Evolutionary conservation across 345 rosid species (phyloP).

Genomic region (Eutrema yunnanense): DNA sequence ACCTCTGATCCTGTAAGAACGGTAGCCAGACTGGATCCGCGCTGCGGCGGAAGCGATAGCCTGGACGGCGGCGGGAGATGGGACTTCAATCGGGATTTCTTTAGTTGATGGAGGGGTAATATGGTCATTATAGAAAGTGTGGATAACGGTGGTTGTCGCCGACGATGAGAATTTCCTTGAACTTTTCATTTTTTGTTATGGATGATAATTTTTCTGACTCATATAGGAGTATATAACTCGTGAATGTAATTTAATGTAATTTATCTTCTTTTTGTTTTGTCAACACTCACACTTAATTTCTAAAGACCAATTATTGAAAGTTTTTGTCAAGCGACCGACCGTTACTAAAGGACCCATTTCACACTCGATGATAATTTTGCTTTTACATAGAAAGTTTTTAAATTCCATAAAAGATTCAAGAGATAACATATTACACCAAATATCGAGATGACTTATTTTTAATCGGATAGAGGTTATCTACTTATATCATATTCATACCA

Average conservation of each 20-base stretch:
- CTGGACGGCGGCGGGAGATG: conserved; percentile 22
- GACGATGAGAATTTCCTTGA: conserved; percentile 33
- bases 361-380: conserved; percentile 1
- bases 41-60: conserved; percentile 40
- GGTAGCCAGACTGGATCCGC: conserved; percentile 69
- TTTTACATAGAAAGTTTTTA: neutral
- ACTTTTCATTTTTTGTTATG: conserved; percentile 25
- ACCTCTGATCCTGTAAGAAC: conserved; percentile 44
- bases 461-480: neutral
- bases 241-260: neutral
- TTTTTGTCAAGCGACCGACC: conserved; percentile 13
- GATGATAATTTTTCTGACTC: neutral
- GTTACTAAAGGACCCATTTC: conserved; percentile 9
- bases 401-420: conserved; percentile 1
- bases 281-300: neutral
- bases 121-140: conserved; percentile 35
- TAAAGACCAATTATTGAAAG: neutral
- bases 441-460: conserved; percentile 5
- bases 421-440: neutral
- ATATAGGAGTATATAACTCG: neutral
- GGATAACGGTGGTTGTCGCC: conserved; percentile 38
- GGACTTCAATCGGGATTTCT: conserved; percentile 32
- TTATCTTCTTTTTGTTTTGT: neutral
- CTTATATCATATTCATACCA: neutral
- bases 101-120: conserved; percentile 22